Evolutionary conservation across 352 stramenopile genomes (phyloP), one percentile per base, ranked within the genome.

Genomic region (Pythium brachiatum): DNA sequence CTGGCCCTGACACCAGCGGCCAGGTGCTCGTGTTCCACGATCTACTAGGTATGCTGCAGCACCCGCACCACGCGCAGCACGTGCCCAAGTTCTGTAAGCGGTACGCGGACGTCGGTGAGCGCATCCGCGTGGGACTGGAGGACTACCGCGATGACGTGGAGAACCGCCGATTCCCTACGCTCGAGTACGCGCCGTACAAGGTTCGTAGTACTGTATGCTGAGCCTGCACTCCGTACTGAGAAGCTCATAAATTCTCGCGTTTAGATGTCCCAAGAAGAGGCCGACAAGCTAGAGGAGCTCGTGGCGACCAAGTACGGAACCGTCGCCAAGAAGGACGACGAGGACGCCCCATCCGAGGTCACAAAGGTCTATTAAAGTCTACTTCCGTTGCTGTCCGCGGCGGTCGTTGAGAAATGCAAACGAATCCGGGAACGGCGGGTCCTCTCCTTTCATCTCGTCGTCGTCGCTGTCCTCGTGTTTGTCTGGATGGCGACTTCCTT

Each of bases 1-100:
- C 96, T 47, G 94, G 94, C 0, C 80, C 89, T 12, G 73, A 96
- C 26, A 99, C 95, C 2, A 97, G 92, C 46, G 96, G 96, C 3
- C 96, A 99, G 72, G 86, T 99, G 21, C 70, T 99, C 20, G 97
- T 99, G 6, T 99, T 97, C 73, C 97, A 99, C 69, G 97, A 99
- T 70, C 86, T 99, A 70, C 74, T 99, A 32, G 97, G 97, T 18
- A 98, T 99, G 94, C 81, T 98, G 21, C 93, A 97, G 66, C 97
- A 99, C 74, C 97, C 97, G 0, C 97, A 99, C 71, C 96, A 99
- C 68, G 93, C 94, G 23, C 83, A 95, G 64, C 80, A 87, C 59
- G 94, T 99, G 27, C 97, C 97, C 11, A 98, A 98, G 64, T 99
- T 99, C 70, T 99, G 97, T 74, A 99, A 99, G 73, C 87, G 90